These are phyloP conservation scores for Phytophthora lateralis DNA, from an alignment of 352 stramenopile species.

Conservation along the genomic window DNA sequence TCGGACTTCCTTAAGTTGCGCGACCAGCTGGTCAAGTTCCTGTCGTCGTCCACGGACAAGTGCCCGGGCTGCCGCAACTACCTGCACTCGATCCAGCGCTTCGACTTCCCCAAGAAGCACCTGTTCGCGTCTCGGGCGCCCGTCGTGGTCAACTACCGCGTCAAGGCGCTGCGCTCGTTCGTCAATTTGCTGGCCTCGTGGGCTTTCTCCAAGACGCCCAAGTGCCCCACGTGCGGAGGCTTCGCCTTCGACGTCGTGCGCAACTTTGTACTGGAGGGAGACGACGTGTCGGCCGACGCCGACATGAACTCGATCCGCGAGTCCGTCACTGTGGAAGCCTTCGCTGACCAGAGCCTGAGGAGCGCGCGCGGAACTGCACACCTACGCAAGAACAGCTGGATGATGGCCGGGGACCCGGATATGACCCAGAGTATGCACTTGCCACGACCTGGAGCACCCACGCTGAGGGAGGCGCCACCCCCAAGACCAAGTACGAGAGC, in stretches of 20 bases:
- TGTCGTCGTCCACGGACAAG: conserved; percentile 66
- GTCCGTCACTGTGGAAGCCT: conserved; percentile 66
- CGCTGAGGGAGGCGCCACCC: conserved; percentile 6
- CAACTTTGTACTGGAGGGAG: conserved; percentile 78
- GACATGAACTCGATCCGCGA: conserved; percentile 76
- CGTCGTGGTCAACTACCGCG: conserved; percentile 85
- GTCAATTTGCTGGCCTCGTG: conserved; percentile 81
- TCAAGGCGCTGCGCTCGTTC: conserved; percentile 85
- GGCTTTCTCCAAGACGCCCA: conserved; percentile 82
- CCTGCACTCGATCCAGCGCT: conserved; percentile 73
- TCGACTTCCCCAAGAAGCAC: conserved; percentile 90
- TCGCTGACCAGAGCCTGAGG: conserved; percentile 37
- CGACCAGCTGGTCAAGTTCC: conserved; percentile 80
- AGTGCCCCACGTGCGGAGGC: conserved; percentile 83
- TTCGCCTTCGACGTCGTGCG: conserved; percentile 82
- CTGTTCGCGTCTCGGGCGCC: conserved; percentile 76
- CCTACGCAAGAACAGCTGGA: conserved; percentile 58
- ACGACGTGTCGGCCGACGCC: conserved; percentile 49
- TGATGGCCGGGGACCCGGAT: conserved; percentile 44
- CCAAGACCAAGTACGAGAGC: conserved; percentile 7
- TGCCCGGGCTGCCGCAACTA: conserved; percentile 85
- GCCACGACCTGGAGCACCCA: conserved; percentile 1
- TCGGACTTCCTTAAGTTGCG: conserved; percentile 85
- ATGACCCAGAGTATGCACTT: conserved; percentile 41
- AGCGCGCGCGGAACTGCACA: conserved; percentile 35